phyloP scores from a whole-genome alignment of 1,284 basidiomycete species.

The Vanrija humicola region DNA sequence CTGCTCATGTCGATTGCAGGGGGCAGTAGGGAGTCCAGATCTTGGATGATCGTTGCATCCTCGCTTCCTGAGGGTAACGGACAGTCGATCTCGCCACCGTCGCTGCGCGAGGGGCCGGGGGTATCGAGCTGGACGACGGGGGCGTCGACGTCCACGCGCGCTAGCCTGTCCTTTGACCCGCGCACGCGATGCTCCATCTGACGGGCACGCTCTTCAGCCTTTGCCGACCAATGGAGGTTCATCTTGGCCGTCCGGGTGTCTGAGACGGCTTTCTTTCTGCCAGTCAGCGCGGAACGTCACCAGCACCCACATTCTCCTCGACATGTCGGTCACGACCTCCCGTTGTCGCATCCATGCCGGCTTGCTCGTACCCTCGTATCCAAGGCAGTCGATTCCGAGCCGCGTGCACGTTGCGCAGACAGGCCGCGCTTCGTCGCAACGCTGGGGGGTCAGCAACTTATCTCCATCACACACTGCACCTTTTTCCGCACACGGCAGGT shows the following conservation, averaged over 20 bases:
- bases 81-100: too few species aligned
- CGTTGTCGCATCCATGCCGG: conserved; percentile 68
- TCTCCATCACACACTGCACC: neutral
- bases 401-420: conserved; percentile 70
- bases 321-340: conserved; percentile 3
- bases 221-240: neutral
- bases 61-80: too few species aligned
- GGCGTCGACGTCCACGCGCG: too few species aligned
- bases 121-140: too few species aligned
- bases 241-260: conserved; percentile 1
- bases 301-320: conserved; percentile 8
- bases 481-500: conserved; percentile 25
- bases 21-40: too few species aligned
- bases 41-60: too few species aligned
- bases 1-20: neutral
- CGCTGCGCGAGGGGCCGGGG: too few species aligned
- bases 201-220: neutral
- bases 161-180: neutral
- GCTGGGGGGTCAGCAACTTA: conserved; percentile 52
- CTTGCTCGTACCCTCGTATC: conserved; percentile 68
- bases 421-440: conserved; percentile 70
- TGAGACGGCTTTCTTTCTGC: conserved; percentile 2
- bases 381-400: conserved; percentile 74
- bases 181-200: neutral
- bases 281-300: neutral